Evolutionary conservation across 257 asterid species (phyloP), one percentile per base, ranked within the genome.

Genomic region (Jacaranda mimosifolia): DNA sequence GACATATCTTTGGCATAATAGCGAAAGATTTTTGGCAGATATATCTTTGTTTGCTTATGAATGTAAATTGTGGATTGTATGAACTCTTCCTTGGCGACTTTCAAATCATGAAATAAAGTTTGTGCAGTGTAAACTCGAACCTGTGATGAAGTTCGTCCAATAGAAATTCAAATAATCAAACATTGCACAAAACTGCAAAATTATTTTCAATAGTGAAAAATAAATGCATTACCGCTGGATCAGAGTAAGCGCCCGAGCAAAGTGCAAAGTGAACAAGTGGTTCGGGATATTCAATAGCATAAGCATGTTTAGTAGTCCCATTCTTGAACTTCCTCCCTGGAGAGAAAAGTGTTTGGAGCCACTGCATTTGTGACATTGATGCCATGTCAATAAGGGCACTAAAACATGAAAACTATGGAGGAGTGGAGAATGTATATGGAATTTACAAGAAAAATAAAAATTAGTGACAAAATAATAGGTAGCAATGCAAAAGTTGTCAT

Each of bases 191-290:
- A 68, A 18, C 6, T 14, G 45, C 49, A 51, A 46, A 21, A 15
- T n/a, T 8, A 40, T 40, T 40, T 40, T 63, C 11, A n/a, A 13
- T 4, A 19, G 12, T 26, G 32, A 26, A 26, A 26, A 26, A 26
- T 26, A 26, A 40, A 35, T 81, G 62, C 59, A 21, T 81, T 90
- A 94, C 98, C 90, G 83, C 84, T 13, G 98, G 98, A 68, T 94
- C 98, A 10, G 91, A 87, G 76, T 83, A 82, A 59, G 91, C 86
- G 66, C 98, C 98, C 3, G 96, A 91, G 82, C 89, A 89, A 65
- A 94, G 92, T 1, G 97, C 98, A 66, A 94, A 94, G 82, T 94
- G 97, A 74, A 91, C 94, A 21, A 91, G 94, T 46, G 97, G 96
- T 71, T 94, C 98, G 2, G 97, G 89, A 81, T 92, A 90, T 68